phyloP scores from a whole-genome alignment of 176 grass and related monocot species.

The Microstegium vimineum region DNA sequence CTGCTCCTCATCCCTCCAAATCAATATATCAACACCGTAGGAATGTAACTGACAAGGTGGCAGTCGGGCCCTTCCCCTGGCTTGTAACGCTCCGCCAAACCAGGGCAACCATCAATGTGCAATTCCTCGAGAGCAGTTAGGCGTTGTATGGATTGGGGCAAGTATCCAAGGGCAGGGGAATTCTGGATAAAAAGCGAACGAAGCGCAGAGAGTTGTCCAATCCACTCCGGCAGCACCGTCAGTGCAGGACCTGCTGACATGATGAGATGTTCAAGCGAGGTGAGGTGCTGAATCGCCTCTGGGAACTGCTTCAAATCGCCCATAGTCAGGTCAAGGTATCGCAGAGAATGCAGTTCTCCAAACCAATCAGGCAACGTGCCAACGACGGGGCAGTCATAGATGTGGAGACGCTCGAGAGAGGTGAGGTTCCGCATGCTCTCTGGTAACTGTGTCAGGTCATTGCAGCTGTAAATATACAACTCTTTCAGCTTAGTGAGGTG shows the following conservation, averaged over 20 bases:
- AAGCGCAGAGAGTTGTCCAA: not conserved
- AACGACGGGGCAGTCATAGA: not conserved
- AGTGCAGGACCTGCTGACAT: not conserved
- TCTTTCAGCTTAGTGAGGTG: not conserved
- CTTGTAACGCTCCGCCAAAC: not conserved
- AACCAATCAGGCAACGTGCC: not conserved
- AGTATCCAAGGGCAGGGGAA: not conserved
- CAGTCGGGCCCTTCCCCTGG: not conserved
- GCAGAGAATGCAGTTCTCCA: not conserved
- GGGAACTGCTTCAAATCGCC: not conserved
- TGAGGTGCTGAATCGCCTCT: not conserved
- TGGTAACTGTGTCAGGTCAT: not conserved
- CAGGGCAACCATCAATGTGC: not conserved
- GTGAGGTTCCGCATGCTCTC: not conserved
- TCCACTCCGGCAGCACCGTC: not conserved
- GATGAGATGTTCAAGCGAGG: not conserved
- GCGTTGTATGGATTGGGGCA: not conserved
- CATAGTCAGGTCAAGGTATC: not conserved
- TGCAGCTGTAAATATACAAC: not conserved
- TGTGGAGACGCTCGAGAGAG: not conserved
- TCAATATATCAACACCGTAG: not conserved
- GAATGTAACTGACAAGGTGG: not conserved
- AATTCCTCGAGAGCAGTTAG: not conserved
- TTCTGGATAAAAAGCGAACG: not conserved
- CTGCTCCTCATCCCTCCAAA: no score